Conservation (phyloP, 2,329 filamentous ascomycete species). For the Sordariomycetes sp. region DNA sequence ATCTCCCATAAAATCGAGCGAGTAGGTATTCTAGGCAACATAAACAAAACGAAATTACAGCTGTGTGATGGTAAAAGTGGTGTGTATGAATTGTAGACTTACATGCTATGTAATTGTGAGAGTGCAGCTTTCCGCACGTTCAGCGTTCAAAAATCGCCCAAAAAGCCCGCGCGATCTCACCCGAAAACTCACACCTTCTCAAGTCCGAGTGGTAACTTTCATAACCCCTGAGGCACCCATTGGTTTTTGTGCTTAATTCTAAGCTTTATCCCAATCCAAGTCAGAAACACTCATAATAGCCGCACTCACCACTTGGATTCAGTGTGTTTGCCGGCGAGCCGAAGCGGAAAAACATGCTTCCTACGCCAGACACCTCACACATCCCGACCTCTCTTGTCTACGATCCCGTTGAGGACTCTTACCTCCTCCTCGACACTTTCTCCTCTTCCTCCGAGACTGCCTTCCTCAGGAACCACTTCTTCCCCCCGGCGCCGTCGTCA, state of each 20-base stretch:
- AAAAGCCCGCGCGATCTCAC: too few species aligned
- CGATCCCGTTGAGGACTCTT: slow-evolving; percentile 93
- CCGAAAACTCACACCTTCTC: too few species aligned
- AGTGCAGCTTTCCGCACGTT: too few species aligned
- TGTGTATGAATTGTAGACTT: too few species aligned
- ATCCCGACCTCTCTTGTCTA: slow-evolving; percentile 84
- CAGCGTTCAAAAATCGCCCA: too few species aligned
- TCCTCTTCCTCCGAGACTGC: slow-evolving; percentile 57
- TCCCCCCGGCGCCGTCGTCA: neutral
- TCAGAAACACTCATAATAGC: neutral
- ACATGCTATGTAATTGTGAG: too few species aligned
- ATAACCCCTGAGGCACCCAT: too few species aligned
- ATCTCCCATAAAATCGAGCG: neutral
- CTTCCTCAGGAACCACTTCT: slow-evolving; percentile 60
- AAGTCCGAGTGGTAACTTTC: too few species aligned
- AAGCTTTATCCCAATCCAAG: too few species aligned
- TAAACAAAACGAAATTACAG: too few species aligned
- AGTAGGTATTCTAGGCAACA: neutral
- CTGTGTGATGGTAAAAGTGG: too few species aligned
- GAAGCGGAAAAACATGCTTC: slow-evolving; percentile 56
- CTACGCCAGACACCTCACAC: slow-evolving; percentile 87
- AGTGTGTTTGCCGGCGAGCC: neutral
- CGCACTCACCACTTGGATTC: neutral
- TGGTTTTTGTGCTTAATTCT: too few species aligned
- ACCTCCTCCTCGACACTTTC: slow-evolving; percentile 83